Percentiles rank a stretch among this genome's conserved stretches.
Conservation (phyloP, 257 asterid genomes). For the Solanum chaucha region DNA sequence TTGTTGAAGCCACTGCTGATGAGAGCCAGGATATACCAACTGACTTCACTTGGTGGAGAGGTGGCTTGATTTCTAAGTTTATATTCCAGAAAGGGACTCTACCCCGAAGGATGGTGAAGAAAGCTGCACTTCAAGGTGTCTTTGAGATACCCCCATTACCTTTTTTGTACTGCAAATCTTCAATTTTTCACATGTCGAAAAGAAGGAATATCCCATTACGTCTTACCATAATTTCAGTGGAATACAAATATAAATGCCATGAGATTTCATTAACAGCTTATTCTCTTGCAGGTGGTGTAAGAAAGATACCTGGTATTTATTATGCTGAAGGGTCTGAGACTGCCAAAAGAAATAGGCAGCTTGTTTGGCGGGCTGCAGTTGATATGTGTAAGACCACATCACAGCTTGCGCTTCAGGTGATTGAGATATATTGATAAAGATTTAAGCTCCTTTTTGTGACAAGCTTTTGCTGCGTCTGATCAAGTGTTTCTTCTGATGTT, state of each 20-base stretch:
- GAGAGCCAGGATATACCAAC: slow-evolving; percentile 22
- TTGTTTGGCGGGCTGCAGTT: slow-evolving; percentile 80
- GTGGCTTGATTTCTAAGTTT: slow-evolving; percentile 41
- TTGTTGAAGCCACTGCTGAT: slow-evolving; percentile 33
- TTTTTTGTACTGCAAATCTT: slow-evolving; percentile 1
- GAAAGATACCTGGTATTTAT: slow-evolving; percentile 40
- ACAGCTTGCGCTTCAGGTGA: slow-evolving; percentile 82
- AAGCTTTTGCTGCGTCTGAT: not conserved
- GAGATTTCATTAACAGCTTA: not conserved
- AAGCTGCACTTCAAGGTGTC: slow-evolving; percentile 61
- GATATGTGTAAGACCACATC: slow-evolving; percentile 56
- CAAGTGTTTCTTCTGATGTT: slow-evolving; percentile 1
- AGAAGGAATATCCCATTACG: not conserved
- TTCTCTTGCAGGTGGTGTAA: slow-evolving; percentile 52
- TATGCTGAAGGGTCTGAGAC: slow-evolving; percentile 51
- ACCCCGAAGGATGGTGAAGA: slow-evolving; percentile 42
- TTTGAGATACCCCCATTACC: not conserved
- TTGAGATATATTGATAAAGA: not conserved
- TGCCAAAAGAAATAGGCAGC: slow-evolving; percentile 57
- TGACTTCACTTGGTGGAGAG: slow-evolving; percentile 76
- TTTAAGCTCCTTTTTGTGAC: not conserved
- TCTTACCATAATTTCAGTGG: not conserved
- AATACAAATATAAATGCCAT: not conserved
- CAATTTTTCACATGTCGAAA: not conserved
- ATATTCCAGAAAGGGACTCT: slow-evolving; percentile 48